Conservation (phyloP, 2,329 filamentous ascomycete species). For the Diplodia intermedia region DNA sequence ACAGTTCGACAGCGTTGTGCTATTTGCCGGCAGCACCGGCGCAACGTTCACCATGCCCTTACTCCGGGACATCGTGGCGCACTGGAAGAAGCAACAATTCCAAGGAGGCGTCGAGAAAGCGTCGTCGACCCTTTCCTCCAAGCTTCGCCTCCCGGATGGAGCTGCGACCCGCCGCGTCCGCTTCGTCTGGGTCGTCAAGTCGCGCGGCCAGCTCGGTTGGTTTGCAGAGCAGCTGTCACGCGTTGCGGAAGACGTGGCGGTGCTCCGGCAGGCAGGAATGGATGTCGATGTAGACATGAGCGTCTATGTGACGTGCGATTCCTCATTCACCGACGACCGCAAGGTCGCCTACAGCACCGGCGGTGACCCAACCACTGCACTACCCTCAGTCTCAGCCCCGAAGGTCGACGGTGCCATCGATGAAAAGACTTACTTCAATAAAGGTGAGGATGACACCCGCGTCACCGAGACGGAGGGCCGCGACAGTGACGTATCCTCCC, state of each 20-base stretch:
- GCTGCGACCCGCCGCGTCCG: conserved; percentile 58
- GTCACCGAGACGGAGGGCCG: conserved; percentile 39
- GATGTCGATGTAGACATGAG: conserved; percentile 58
- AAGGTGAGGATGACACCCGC: conserved; percentile 38
- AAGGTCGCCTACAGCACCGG: conserved; percentile 39
- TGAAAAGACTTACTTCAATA: conserved; percentile 34
- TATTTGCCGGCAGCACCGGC: conserved; percentile 67
- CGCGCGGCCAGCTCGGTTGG: conserved; percentile 60
- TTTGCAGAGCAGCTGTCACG: conserved; percentile 59
- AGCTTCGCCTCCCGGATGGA: conserved; percentile 33
- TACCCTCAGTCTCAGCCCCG: neutral
- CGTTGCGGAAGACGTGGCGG: conserved; percentile 53
- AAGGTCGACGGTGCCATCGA: neutral
- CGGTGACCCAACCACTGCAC: neutral
- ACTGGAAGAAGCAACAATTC: conserved; percentile 46
- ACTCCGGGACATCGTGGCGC: conserved; percentile 62
- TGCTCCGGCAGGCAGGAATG: conserved; percentile 45
- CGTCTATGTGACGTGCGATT: conserved; percentile 63
- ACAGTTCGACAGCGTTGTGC: conserved; percentile 67
- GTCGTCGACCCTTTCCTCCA: neutral
- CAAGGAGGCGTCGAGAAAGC: neutral
- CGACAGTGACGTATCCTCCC: conserved; percentile 30
- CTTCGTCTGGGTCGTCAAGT: conserved; percentile 67
- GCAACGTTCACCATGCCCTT: conserved; percentile 65
- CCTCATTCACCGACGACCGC: conserved; percentile 54